These are phyloP conservation scores for Ajuga reptans DNA, from an alignment of 305 asterid genomes.

Conservation along the genomic window DNA sequence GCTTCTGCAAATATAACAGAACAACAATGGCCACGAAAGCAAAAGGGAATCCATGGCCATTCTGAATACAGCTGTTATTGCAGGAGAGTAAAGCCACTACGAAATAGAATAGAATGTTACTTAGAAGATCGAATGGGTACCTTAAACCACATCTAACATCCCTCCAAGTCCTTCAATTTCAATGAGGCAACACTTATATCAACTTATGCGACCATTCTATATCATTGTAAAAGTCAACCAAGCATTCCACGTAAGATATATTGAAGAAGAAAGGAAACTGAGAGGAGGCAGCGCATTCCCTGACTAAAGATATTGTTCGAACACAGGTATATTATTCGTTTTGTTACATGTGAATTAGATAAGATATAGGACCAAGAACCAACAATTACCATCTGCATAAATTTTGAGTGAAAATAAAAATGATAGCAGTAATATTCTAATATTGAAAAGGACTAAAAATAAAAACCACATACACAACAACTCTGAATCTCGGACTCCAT, in stretches of 20 bases:
- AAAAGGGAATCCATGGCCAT: not conserved
- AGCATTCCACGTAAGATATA: not conserved
- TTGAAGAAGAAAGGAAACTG: not conserved
- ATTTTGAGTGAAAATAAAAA: not conserved
- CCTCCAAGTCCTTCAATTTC: not conserved
- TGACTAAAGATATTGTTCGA: not conserved
- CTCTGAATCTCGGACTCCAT: not conserved
- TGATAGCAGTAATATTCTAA: too few relatives aligned
- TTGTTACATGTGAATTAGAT: not conserved
- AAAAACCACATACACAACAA: not conserved
- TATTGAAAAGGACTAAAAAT: not conserved
- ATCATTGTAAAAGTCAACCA: not conserved
- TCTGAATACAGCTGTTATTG: too few relatives aligned
- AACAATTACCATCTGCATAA: too few relatives aligned
- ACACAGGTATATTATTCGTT: not conserved
- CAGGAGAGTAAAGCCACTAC: not conserved
- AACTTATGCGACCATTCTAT: not conserved
- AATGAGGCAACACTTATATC: not conserved
- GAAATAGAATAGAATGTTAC: not conserved
- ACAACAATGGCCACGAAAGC: not conserved
- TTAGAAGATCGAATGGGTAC: not conserved
- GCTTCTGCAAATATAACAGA: not conserved
- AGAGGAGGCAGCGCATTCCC: not conserved
- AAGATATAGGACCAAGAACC: not conserved
- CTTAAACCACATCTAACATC: not conserved